Base-by-base conservation (phyloP, 306 rosid genomes). In the Purshia tridentata region DNA sequence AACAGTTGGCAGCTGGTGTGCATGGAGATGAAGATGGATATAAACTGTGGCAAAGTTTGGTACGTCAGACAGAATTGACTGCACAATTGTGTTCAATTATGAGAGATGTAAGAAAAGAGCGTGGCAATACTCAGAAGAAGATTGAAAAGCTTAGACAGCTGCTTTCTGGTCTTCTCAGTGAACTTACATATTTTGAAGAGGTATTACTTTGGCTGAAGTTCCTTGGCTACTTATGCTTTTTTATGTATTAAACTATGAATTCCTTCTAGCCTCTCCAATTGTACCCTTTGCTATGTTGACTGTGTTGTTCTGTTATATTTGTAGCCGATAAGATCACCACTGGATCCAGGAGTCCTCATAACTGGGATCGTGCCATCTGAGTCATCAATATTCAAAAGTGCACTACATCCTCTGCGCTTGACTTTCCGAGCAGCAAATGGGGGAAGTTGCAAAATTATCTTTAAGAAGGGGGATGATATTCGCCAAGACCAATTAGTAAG, bases 401-500 rank as follows among this genome's bases (percentile, higher is more conserved):
- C 96, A 73, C 61, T 91, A 77, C 96, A 94, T 86, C 99, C 99
- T 72, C 67, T 94, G 86, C 96, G 99, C 42, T 91, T 94, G 78
- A 85, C 96, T 75, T 91, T 94, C 79, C 84, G 92, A 82, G 81
- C 96, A 55, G 96, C 82, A 67, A 88, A 83, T 79, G 95, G 91
- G 16, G 97, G 96, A 76, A 94, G 82, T 64, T 77, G 88, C 77
- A 88, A 85, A 87, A 76, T 91, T 62, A 94, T 91, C 44, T 94
- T 91, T 73, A 94, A 94, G 78, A 94, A 94, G 88, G 97, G 99
- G 20, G 99, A 94, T 70, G 99, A 91, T 79, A 45, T 94, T 84
- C 96, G 99, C 70, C 99, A 94, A 80, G 99, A 94, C 76, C 99
- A 94, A 81, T 79, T 91, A 88, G 99, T 94, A 91, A 72, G 58